A percentile compares a stretch with the other conserved stretches of the same genome.
Conservation (phyloP, 2,329 filamentous ascomycete genomes). For the Davidsoniella eucalypti region DNA sequence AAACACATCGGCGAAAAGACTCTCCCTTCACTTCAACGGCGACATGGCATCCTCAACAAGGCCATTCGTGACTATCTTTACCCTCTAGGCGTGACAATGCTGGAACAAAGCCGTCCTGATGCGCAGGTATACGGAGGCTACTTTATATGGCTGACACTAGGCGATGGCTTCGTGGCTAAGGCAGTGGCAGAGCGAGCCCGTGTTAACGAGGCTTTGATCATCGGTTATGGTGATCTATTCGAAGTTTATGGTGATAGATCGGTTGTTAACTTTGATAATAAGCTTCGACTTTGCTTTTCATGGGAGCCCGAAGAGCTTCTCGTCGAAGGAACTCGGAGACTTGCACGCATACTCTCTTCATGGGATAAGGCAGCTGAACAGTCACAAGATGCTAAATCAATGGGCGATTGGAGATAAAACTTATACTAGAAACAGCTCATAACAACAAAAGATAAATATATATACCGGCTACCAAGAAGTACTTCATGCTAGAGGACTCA, state of each 20-base stretch:
- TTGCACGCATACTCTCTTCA: constrained; percentile 31
- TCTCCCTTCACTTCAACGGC: constrained; percentile 28
- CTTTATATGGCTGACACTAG: constrained; percentile 66
- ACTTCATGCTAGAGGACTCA: not conserved
- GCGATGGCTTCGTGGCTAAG: constrained; percentile 30
- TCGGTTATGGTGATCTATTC: constrained; percentile 56
- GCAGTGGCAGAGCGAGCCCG: constrained; percentile 41
- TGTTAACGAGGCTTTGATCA: constrained; percentile 46
- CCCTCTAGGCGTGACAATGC: constrained; percentile 40
- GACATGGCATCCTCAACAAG: constrained; percentile 34
- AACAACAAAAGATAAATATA: not conserved
- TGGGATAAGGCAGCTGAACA: constrained; percentile 17
- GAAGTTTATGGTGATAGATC: constrained; percentile 42
- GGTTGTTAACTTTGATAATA: constrained; percentile 37
- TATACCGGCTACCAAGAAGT: not conserved
- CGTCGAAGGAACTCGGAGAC: constrained; percentile 47
- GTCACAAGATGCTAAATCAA: not conserved
- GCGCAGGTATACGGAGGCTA: constrained; percentile 55
- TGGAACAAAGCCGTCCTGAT: constrained; percentile 23
- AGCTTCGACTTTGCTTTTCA: constrained; percentile 52
- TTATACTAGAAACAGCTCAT: not conserved
- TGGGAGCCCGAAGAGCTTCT: constrained; percentile 54
- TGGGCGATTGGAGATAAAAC: constrained; percentile 5
- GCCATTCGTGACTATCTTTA: constrained; percentile 43
- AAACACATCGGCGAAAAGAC: constrained; percentile 26